These are phyloP conservation scores for Phytophthora lateralis DNA, from an alignment of 352 stramenopile species.

Conservation along the genomic window DNA sequence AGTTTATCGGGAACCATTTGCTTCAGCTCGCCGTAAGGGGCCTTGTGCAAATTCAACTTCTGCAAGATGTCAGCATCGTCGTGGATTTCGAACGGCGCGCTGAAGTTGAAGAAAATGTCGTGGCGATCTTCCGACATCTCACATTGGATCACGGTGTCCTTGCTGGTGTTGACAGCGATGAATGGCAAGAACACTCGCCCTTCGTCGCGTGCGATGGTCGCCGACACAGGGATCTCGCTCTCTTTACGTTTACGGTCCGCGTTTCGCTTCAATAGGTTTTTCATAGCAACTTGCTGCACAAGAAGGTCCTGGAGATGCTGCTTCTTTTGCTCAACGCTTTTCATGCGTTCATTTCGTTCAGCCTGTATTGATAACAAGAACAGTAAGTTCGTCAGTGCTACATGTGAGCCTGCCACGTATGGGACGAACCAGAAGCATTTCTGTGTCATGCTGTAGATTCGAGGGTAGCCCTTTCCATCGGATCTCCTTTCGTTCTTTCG, in stretches of 20 bases:
- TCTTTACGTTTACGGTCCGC: conserved; percentile 62
- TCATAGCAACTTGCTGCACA: conserved; percentile 94
- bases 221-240: conserved; percentile 28
- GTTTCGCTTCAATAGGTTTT: conserved; percentile 93
- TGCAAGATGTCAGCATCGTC: conserved; percentile 98
- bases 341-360: conserved; percentile 77
- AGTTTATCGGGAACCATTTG: conserved; percentile 79
- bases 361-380: conserved; percentile 37
- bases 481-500: conserved; percentile 96
- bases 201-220: conserved; percentile 58
- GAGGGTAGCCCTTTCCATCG: conserved; percentile 83
- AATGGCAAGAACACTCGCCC: conserved; percentile 95
- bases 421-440: conserved; percentile 76
- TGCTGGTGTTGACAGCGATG: conserved; percentile 96
- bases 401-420: neutral
- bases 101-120: conserved; percentile 98
- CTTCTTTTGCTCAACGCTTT: conserved; percentile 87
- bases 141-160: conserved; percentile 95
- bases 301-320: conserved; percentile 93
- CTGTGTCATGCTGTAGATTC: conserved; percentile 86
- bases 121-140: conserved; percentile 96
- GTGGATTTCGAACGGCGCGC: conserved; percentile 96
- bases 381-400: conserved; percentile 1
- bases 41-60: conserved; percentile 91
- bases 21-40: conserved; percentile 65